A percentile compares a stretch with the other conserved stretches of the same genome.
phyloP scores from a whole-genome alignment of 352 stramenopile species.

The Globisporangium radiosum region DNA sequence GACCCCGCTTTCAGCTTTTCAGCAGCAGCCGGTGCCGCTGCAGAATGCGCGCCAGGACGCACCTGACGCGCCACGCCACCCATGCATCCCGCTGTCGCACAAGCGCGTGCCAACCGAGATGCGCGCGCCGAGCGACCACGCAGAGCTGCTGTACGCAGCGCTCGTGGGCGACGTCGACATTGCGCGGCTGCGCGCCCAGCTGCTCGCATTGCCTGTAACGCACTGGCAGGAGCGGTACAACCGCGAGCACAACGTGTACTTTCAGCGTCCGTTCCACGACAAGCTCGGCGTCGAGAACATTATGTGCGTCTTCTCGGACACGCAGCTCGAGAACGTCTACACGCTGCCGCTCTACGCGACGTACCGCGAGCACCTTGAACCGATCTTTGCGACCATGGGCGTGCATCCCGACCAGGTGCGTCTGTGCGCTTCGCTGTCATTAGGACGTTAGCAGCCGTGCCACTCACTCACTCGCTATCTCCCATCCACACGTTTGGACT shows the following conservation, averaged over 20 bases:
- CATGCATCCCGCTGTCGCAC: constrained; percentile 40
- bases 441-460: background rate
- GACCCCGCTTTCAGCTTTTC: too few relatives aligned
- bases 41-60: constrained; percentile 21
- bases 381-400: constrained; percentile 70
- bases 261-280: constrained; percentile 92
- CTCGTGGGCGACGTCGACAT: constrained; percentile 37
- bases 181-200: constrained; percentile 22
- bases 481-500: background rate
- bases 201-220: constrained; percentile 25
- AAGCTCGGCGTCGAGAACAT: constrained; percentile 94
- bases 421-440: background rate
- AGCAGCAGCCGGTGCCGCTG: background rate
- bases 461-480: too few relatives aligned
- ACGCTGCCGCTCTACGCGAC: constrained; percentile 86
- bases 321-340: constrained; percentile 91
- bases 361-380: constrained; percentile 35
- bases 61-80: constrained; percentile 25
- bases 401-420: constrained; percentile 26
- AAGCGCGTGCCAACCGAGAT: constrained; percentile 52
- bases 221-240: constrained; percentile 46
- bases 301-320: constrained; percentile 94
- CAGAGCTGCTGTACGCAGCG: constrained; percentile 28
- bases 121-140: constrained; percentile 33
- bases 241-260: constrained; percentile 70